Evolutionary conservation across 176 grass and related monocot genomes (phyloP).

Genomic region (Aegilops bicornis): DNA sequence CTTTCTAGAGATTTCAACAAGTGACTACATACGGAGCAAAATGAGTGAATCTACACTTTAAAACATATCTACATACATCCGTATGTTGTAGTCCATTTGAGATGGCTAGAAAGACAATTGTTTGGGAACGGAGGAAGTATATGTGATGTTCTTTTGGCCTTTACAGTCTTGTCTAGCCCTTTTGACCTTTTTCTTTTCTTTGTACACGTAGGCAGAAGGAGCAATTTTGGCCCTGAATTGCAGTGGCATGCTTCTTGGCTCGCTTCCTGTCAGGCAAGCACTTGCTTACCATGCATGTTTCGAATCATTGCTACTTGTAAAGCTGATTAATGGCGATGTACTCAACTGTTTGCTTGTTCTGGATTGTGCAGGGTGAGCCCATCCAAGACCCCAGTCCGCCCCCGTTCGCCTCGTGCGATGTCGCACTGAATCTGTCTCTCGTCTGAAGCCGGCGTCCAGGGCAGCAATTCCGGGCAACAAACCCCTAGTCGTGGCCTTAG

Average conservation of each 20-base stretch:
- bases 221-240: constrained; percentile 87
- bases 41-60: too few species aligned
- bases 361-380: constrained; percentile 74
- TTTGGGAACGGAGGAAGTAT: too few species aligned
- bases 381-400: constrained; percentile 88
- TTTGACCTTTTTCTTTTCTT: constrained; percentile 18
- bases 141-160: background rate
- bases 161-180: background rate
- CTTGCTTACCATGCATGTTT: background rate
- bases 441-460: constrained; percentile 45
- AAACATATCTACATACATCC: too few species aligned
- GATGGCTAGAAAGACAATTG: too few species aligned
- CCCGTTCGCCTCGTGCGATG: constrained; percentile 49
- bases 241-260: constrained; percentile 72
- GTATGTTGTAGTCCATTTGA: too few species aligned
- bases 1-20: too few species aligned
- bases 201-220: constrained; percentile 72
- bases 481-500: constrained; percentile 43
- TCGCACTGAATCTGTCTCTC: constrained; percentile 43
- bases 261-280: constrained; percentile 74
- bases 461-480: constrained; percentile 46
- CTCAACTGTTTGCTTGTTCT: background rate
- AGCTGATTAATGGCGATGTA: background rate
- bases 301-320: background rate
- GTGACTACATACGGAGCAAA: too few species aligned